Base-by-base conservation (phyloP, 306 rosid species). In the Begonia masoniana region DNA sequence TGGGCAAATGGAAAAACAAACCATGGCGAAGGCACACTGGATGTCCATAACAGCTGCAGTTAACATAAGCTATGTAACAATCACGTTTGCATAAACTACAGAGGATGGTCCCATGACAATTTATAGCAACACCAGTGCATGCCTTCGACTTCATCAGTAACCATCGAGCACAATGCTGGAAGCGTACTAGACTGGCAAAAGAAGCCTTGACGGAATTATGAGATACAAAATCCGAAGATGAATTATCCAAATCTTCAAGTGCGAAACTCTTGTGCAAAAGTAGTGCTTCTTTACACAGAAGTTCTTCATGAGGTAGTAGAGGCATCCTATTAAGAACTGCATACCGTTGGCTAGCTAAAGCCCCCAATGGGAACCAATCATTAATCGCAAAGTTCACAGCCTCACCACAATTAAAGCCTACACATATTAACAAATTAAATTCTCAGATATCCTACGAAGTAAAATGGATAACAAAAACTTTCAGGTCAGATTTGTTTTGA, bases 381-480 rank as follows among this genome's bases (percentile, higher is more conserved):
- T 93, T 85, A 64, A 83, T 66, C 19, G 99, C 99, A 67, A 92
- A 86, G 76, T 92, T 92, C 76, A 92, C 96, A 8, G 99, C 99
- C 70, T 92, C 99, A 35, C 99, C 99, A 60, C 96, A 86, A 66
- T 92, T 92, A 68, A 92, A 92, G 62, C 99, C 99, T 92, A 64
- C 10, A 74, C 52, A 68, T 66, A 41, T 52, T 70, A 51, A 12
- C 1, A 19, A 31, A 66, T 2, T 31, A 31, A 31, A 31, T 31
- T 31, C 39, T 31, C 39, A 31, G 9, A 31, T 31, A 31, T 31
- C 7, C 39, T 2, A 31, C 8, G 39, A 5, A 31, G 39, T 31
- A 31, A 31, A 31, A 21, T 21, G 24, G 24, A 21, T 21, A 21
- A 21, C 24, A 21, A 31, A 31, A 31, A 31, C 39, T 31, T 31